These are phyloP conservation scores for Fusarium longipes DNA, from an alignment of 2,329 filamentous ascomycete genomes.

Conservation along the genomic window DNA sequence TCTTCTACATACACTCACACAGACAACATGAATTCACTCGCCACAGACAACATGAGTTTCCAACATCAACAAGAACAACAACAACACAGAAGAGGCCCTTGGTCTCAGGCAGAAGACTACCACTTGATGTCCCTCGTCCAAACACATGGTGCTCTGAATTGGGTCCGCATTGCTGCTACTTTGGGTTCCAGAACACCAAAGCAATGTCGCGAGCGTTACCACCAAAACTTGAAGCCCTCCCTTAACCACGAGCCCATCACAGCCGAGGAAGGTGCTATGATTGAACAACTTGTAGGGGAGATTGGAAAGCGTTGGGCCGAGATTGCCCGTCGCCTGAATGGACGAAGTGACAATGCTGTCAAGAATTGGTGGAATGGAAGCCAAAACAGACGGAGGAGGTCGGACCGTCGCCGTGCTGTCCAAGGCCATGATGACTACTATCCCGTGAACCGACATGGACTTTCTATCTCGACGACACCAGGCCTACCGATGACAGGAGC, in stretches of 20 bases:
- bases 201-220: conserved; percentile 93
- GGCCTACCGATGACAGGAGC: conserved; percentile 22
- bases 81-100: conserved; percentile 77
- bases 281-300: conserved; percentile 79
- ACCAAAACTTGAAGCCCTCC: conserved; percentile 87
- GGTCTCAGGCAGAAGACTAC: conserved; percentile 82
- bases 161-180: conserved; percentile 84
- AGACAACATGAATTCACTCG: neutral
- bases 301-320: conserved; percentile 94
- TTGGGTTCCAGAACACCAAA: conserved; percentile 86
- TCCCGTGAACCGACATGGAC: conserved; percentile 41
- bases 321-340: conserved; percentile 83
- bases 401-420: conserved; percentile 54
- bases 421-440: conserved; percentile 42
- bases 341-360: conserved; percentile 92
- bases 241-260: conserved; percentile 81
- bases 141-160: conserved; percentile 82
- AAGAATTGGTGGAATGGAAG: conserved; percentile 99
- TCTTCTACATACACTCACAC: neutral
- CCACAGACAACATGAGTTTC: conserved; percentile 28
- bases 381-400: conserved; percentile 79
- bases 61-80: too few species aligned
- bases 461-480: conserved; percentile 47
- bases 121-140: conserved; percentile 77
- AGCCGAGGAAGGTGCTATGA: conserved; percentile 74